Evolutionary conservation across 1,284 basidiomycete species (phyloP).

Genomic region (Tilletia setariae): DNA sequence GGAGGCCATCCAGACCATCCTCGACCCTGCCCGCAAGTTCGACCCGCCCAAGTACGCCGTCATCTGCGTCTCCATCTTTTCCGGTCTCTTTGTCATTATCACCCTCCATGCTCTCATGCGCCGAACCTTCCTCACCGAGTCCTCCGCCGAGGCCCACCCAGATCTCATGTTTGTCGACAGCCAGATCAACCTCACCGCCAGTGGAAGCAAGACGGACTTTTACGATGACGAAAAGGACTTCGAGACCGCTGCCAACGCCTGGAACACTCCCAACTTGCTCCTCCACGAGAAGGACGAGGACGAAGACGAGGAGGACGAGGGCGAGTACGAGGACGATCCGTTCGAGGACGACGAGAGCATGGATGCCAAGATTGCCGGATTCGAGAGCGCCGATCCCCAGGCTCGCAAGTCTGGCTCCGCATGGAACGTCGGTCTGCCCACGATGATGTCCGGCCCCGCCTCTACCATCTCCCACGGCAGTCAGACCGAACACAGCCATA

Average conservation of each 20-base stretch:
- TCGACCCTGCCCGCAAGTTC: constrained; percentile 13
- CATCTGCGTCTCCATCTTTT: constrained; percentile 32
- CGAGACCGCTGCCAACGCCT: background rate
- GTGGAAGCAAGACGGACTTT: background rate
- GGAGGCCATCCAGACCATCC: constrained; percentile 1
- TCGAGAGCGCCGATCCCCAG: background rate
- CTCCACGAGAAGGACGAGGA: constrained; percentile 23
- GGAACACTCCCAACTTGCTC: constrained; percentile 23
- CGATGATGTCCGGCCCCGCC: background rate
- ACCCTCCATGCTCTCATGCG: constrained; percentile 30
- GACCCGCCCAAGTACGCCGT: constrained; percentile 29
- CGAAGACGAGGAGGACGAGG: constrained; percentile 28
- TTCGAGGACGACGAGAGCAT: constrained; percentile 18
- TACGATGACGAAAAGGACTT: constrained; percentile 4
- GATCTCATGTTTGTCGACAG: constrained; percentile 4
- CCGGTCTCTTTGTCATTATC: constrained; percentile 36
- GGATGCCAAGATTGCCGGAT: background rate
- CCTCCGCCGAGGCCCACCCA: background rate
- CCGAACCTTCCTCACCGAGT: background rate
- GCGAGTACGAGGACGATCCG: constrained; percentile 21
- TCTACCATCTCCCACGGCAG: background rate
- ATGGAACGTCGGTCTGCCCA: background rate
- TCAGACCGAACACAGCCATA: background rate
- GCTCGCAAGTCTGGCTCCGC: background rate
- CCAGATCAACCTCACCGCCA: constrained; percentile 5